Evolutionary conservation across 208 protist species (phyloP), one percentile per base, ranked within the genome.

Genomic region (Wallacemonas sp.): DNA sequence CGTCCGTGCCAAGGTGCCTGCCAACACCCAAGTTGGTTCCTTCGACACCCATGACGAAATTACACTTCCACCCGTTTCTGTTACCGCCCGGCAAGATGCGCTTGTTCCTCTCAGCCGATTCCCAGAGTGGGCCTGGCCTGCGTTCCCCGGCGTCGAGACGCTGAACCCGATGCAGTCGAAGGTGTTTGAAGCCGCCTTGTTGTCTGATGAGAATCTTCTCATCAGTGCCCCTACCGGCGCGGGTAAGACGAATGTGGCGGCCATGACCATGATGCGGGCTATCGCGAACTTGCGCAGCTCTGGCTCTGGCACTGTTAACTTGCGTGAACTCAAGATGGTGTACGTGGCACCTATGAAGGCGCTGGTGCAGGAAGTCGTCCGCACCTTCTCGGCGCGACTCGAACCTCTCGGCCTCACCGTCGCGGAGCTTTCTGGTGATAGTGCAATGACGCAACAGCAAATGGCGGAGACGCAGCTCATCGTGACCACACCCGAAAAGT

Each of bases 291-390:
- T 79, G 21, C 75, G 54, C 12, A 41, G 41, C 36, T 6, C 27
- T 28, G 21, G 15, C 28, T 36, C 55, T 11, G 68, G 65, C 14
- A 33, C 17, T 14, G 36, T 74, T 15, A 63, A 77, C n/a, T 67
- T 71, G 59, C 76, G 46, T 45, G 73, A 80, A 15, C 88, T 99
- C 49, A 99, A 99, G 80, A 98, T 99, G 75, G 97, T 99, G 9
- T 99, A 99, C 79, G 88, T 99, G 22, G 99, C 99, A 0, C 99
- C 99, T 4, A 99, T 99, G 99, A 99, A 99, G 80, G 98, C 99
- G 15, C 83, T 99, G 2, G 99, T 99, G 31, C 95, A 98, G 70
- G 99, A 99, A 79, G 98, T 99, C 62, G 98, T 99, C 31, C 75
- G 79, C 14, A 99, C 98, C 54, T 99, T 99, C 60, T 82, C 69